Evolutionary conservation across 371 early-diverging fungal species (phyloP).

Genomic region (Lichtheimia hyalospora): DNA sequence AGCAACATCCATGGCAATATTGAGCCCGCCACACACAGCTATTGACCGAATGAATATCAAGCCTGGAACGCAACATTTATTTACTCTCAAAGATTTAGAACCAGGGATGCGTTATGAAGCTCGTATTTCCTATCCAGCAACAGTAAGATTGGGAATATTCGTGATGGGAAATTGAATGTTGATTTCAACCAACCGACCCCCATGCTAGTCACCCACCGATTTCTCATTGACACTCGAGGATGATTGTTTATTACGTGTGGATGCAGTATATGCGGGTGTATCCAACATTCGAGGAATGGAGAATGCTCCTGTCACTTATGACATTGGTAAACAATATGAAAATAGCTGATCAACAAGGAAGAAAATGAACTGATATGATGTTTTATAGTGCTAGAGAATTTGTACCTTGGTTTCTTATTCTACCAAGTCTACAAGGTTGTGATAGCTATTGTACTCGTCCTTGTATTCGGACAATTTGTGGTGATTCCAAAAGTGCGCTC

Average conservation of each 20-base stretch:
- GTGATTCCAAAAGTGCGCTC: constrained; percentile 15
- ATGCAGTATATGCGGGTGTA: constrained; percentile 35
- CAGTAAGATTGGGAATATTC: constrained; percentile 17
- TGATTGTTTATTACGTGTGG: constrained; percentile 13
- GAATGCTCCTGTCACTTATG: constrained; percentile 20
- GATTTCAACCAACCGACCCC: too few species aligned
- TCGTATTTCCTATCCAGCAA: constrained; percentile 45
- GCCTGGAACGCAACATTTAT: constrained; percentile 15
- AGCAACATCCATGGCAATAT: not conserved
- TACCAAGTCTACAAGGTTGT: constrained; percentile 34
- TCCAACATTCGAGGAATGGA: constrained; percentile 22
- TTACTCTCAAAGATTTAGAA: constrained; percentile 15
- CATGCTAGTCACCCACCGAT: constrained; percentile 37
- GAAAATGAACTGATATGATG: not conserved
- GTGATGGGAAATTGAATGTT: not conserved
- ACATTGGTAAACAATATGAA: constrained; percentile 32
- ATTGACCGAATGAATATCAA: constrained; percentile 13
- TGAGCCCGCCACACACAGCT: constrained; percentile 21
- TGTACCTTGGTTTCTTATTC: constrained; percentile 32
- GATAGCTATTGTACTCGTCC: constrained; percentile 11
- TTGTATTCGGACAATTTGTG: constrained; percentile 19
- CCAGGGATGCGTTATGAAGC: constrained; percentile 28
- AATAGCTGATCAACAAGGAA: not conserved
- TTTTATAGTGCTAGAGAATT: constrained; percentile 25
- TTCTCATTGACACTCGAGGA: constrained; percentile 20